Conservation (phyloP, 2,329 filamentous ascomycete species). For the Botrytis porri region DNA sequence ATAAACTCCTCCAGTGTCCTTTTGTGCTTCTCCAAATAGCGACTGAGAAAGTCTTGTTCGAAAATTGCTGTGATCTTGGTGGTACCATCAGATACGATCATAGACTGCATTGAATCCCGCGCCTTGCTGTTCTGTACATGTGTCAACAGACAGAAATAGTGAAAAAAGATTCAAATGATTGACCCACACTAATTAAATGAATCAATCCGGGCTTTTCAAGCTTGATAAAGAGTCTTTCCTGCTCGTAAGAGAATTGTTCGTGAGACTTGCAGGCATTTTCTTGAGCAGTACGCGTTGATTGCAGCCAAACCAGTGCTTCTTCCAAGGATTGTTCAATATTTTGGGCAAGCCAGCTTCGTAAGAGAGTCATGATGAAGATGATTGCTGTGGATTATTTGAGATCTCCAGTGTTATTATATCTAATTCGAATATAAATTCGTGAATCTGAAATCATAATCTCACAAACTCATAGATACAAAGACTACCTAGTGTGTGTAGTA, state of each 20-base stretch:
- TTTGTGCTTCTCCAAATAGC: slow-evolving; percentile 13
- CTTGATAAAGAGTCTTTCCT: slow-evolving; percentile 5
- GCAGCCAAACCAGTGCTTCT: slow-evolving; percentile 7
- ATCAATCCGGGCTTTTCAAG: slow-evolving; percentile 2
- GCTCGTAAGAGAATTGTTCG: slow-evolving; percentile 8
- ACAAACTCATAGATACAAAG: not conserved
- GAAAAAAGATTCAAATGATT: not conserved
- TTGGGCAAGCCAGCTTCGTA: slow-evolving; percentile 12
- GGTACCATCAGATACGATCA: slow-evolving; percentile 7
- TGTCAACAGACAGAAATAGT: not conserved
- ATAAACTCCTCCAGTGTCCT: not conserved
- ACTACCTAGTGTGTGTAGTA: not conserved
- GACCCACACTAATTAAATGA: slow-evolving; percentile 13
- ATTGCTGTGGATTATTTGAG: not conserved
- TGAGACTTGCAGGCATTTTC: not conserved
- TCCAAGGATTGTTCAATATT: slow-evolving; percentile 4
- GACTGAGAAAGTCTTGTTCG: not conserved
- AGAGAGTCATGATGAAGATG: not conserved
- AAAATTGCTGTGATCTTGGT: slow-evolving; percentile 12
- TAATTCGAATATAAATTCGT: not conserved
- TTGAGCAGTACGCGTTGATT: not conserved
- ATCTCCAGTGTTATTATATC: not conserved
- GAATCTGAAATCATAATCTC: not conserved
- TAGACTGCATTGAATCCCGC: not conserved
- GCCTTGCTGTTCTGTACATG: not conserved